phyloP scores from a whole-genome alignment of 1,284 basidiomycete species.

The Lentinula novae-zelandiae region DNA sequence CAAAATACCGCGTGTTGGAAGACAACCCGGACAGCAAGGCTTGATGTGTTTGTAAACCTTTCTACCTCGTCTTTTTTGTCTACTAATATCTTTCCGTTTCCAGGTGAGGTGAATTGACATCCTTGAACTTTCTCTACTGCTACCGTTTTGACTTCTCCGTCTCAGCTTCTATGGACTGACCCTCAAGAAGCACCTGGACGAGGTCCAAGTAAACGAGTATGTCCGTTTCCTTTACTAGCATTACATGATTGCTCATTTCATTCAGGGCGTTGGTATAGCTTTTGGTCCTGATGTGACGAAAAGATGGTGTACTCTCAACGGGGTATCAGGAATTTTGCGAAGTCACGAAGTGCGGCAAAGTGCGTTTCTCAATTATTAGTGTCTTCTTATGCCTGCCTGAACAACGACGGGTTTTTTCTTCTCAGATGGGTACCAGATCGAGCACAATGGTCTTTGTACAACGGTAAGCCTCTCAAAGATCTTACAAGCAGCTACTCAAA shows the following conservation, averaged over 20 bases:
- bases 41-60: constrained; percentile 75
- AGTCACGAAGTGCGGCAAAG: constrained; percentile 97
- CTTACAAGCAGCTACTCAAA: neutral
- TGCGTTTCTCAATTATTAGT: constrained; percentile 25
- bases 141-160: constrained; percentile 20
- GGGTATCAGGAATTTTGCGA: constrained; percentile 86
- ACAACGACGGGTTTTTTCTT: constrained; percentile 4
- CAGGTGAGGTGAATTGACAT: constrained; percentile 50
- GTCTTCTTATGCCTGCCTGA: neutral
- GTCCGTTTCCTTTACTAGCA: constrained; percentile 19
- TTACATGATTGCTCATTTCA: neutral
- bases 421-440: constrained; percentile 81
- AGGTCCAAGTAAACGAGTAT: constrained; percentile 91
- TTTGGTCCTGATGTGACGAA: constrained; percentile 94
- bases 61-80: neutral
- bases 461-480: constrained; percentile 41
- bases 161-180: constrained; percentile 84
- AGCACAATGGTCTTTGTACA: constrained; percentile 86
- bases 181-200: constrained; percentile 90
- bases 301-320: constrained; percentile 86
- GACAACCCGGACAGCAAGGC: constrained; percentile 93
- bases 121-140: neutral
- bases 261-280: constrained; percentile 87
- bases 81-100: constrained; percentile 11
- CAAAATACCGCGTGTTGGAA: constrained; percentile 83